Evolutionary conservation across 257 asterid genomes (phyloP), one percentile per base, ranked within the genome.

Genomic region (Lavandula angustifolia): DNA sequence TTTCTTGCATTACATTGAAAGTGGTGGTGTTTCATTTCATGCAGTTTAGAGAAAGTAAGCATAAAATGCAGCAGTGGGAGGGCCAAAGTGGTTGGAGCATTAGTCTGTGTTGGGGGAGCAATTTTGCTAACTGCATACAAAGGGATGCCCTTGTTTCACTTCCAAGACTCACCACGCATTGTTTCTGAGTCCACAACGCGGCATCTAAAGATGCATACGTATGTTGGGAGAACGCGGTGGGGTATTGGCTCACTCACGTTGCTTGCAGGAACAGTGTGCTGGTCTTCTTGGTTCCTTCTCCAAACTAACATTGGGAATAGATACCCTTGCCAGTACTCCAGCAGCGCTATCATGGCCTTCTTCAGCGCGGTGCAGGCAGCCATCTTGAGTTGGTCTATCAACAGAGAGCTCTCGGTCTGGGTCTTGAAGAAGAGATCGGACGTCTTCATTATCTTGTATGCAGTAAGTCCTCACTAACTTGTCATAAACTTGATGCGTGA

Each of bases 261-360:
- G 64, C 66, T 80, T 16, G 95, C 80, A 1, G 96, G 91, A 27
- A 83, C 94, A 1, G 4, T 89, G 3, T 62, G 81, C 61, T 87
- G 85, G 91, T 83, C 95, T 3, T 81, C 91, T 5, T 87, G 96
- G 96, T 89, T 80, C 71, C 76, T 89, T 64, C 71, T 87, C 27
- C 97, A 89, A 34, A 42, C 82, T 1, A 65, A 46, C 12, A 77
- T 89, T 4, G 85, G 84, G 4, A 80, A 73, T 74, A 75, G 51
- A 17, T 89, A 83, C 47, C 96, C 95, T 0, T 89, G 87, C 75
- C 89, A 80, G 9, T 89, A 85, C 71, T 87, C 89, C 0, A 80
- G 82, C 81, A 89, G 95, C 1, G 89, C 87, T 9, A 75, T 89
- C 69, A 78, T 87, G 91, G 59, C 94, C 34, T 76, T 70, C 64